A percentile compares a stretch with the other conserved stretches of the same genome.
phyloP scores from a whole-genome alignment of 371 early-diverging fungal genomes.

The Syncephalastrum contaminatum region DNA sequence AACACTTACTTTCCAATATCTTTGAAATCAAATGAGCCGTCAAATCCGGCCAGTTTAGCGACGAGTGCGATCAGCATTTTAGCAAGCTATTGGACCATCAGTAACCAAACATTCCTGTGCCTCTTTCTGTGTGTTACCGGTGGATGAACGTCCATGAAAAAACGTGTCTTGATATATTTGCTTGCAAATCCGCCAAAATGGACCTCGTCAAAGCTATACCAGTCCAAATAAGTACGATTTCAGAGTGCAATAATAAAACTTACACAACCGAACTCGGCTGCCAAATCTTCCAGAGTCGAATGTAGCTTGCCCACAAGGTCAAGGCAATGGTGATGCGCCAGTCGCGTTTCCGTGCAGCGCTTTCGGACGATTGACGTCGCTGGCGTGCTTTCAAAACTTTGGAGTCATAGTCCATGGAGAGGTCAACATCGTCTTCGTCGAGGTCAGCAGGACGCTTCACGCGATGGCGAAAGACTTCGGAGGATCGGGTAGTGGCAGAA shows the following conservation, averaged over 20 bases:
- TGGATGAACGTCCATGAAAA: slow-evolving; percentile 96
- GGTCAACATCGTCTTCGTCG: slow-evolving; percentile 23
- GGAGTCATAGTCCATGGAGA: slow-evolving; percentile 23
- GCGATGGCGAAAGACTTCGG: slow-evolving; percentile 21
- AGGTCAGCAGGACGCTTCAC: slow-evolving; percentile 18
- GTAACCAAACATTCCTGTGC: neutral
- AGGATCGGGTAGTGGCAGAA: slow-evolving; percentile 11
- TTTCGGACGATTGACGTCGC: slow-evolving; percentile 14
- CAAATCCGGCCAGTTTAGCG: slow-evolving; percentile 80
- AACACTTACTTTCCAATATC: slow-evolving; percentile 80
- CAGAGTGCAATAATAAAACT: neutral
- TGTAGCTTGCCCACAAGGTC: slow-evolving; percentile 39
- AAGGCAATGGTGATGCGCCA: slow-evolving; percentile 33
- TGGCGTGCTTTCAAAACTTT: slow-evolving; percentile 26
- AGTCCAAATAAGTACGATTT: neutral
- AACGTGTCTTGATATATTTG: slow-evolving; percentile 91
- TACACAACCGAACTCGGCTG: slow-evolving; percentile 53
- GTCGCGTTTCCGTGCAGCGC: slow-evolving; percentile 26
- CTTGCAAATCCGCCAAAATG: slow-evolving; percentile 99
- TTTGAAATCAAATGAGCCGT: slow-evolving; percentile 88
- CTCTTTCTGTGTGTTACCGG: slow-evolving; percentile 20
- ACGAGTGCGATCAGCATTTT: slow-evolving; percentile 92
- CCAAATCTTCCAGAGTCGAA: slow-evolving; percentile 43
- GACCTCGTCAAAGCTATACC: slow-evolving; percentile 51
- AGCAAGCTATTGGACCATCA: slow-evolving; percentile 59